Evolutionary conservation across 1,284 basidiomycete genomes (phyloP).

Genomic region (Anthracocystis walkeri): DNA sequence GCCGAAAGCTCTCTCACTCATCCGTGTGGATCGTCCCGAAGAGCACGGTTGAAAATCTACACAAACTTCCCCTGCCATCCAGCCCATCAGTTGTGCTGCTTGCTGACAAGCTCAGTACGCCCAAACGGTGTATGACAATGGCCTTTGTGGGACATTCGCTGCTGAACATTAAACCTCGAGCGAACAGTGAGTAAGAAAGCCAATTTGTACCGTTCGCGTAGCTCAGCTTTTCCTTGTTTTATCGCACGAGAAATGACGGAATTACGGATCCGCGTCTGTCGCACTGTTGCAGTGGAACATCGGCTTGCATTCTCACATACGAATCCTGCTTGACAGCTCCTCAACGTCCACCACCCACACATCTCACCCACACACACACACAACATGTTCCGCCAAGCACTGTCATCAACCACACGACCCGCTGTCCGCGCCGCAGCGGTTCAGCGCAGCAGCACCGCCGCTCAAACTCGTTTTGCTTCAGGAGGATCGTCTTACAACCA

Average conservation of each 20-base stretch:
- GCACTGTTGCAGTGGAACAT: constrained; percentile 23
- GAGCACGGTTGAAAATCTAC: too few species aligned
- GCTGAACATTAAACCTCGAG: too few species aligned
- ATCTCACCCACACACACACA: neutral
- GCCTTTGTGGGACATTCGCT: neutral
- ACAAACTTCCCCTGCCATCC: too few species aligned
- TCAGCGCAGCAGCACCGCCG: constrained; percentile 33
- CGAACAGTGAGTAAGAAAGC: too few species aligned
- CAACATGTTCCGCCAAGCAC: constrained; percentile 46
- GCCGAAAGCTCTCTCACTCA: too few species aligned
- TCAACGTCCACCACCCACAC: constrained; percentile 3
- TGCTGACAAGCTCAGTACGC: too few species aligned
- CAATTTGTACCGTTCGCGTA: constrained; percentile 8
- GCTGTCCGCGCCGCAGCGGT: constrained; percentile 20
- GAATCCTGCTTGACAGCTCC: neutral
- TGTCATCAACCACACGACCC: constrained; percentile 34
- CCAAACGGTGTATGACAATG: too few species aligned
- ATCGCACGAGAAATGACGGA: constrained; percentile 21
- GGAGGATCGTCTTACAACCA: constrained; percentile 63
- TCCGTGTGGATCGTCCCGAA: too few species aligned
- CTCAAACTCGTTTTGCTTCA: constrained; percentile 46
- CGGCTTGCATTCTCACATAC: constrained; percentile 14
- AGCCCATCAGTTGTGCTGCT: too few species aligned
- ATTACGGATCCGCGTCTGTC: constrained; percentile 30
- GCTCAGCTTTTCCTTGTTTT: neutral